These are phyloP conservation scores for Camellia granthamiana DNA, from an alignment of 148 eudicot genomes.

Conservation along the genomic window DNA sequence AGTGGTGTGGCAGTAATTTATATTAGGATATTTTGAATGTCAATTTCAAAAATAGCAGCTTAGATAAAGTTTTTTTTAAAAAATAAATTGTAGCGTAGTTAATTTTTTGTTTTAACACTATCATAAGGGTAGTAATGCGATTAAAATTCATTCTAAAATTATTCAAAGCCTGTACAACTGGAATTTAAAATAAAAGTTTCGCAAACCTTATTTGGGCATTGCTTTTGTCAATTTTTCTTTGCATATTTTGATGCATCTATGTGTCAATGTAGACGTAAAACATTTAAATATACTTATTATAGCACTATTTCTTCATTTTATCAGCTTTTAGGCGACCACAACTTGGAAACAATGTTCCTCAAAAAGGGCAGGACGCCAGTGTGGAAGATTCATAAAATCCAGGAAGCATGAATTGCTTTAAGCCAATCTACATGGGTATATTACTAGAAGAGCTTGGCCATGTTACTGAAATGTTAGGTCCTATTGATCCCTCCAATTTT, in stretches of 20 bases:
- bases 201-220: no score
- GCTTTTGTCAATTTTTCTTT: background rate
- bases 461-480: background rate
- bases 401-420: background rate
- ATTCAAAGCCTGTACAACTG: no score
- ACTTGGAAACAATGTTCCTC: slow-evolving; percentile 18
- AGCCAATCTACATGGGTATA: background rate
- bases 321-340: slow-evolving; percentile 34
- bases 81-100: no score
- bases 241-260: background rate
- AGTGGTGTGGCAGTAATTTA: no score
- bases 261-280: background rate
- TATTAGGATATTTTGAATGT: no score
- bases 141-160: no score
- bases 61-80: no score
- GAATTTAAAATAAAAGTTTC: no score
- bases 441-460: background rate
- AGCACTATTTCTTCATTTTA: background rate
- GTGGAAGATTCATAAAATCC: slow-evolving; percentile 15
- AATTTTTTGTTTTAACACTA: no score
- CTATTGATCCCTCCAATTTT: slow-evolving; percentile 1
- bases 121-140: no score
- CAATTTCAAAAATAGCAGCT: no score
- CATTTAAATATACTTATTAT: background rate
- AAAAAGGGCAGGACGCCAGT: slow-evolving; percentile 19